Base-by-base conservation (phyloP, 116 monocot genomes). In the Iris pallida region DNA sequence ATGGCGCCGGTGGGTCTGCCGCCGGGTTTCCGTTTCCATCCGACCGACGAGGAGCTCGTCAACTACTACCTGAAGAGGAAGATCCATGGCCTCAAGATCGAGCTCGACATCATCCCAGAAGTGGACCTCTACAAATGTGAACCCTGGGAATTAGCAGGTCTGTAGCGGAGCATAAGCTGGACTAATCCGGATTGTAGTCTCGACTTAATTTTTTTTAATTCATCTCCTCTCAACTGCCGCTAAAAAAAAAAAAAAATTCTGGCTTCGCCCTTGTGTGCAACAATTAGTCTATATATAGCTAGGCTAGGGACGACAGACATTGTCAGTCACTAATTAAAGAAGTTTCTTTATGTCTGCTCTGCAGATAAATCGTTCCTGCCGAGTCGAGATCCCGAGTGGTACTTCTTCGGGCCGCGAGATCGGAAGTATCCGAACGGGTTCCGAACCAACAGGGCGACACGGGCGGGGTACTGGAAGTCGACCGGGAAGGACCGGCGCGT, bases 371-470 rank as follows among this genome's bases (percentile, higher is more conserved):
- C 77, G 42, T 78, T 82, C 57, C 64, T 83, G 62, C 83, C 79
- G 12, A 79, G 83, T 20, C 65, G 61, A 47, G 83, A 83, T 45
- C 80, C 76, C 7, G 84, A 84, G 54, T 84, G 84, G 84, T 80
- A 84, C 47, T 84, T 84, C 54, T 84, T 80, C 20, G 71, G 80
- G 1, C 75, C 72, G n/a, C 49, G 84, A 7, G 84, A 84, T 52
- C 49, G 84, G 44, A 84, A 80, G 61, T 84, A 84, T 48, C 84
- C 84, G 1, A 84, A 84, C 15, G 80, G 84, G 7, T 84, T 57
- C 52, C 57, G 84, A 42, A 84, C 84, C 15, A 84, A 84, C 70
- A 56, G 84, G 1, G 84, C 84, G 2, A 84, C 84, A 7, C 56
- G 63, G 45, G 72, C 76, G 0, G 84, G 80, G 8, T 84, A 84